Evolutionary conservation across 2,329 filamentous ascomycete species (phyloP).

Genomic region (Drechslera avenae): DNA sequence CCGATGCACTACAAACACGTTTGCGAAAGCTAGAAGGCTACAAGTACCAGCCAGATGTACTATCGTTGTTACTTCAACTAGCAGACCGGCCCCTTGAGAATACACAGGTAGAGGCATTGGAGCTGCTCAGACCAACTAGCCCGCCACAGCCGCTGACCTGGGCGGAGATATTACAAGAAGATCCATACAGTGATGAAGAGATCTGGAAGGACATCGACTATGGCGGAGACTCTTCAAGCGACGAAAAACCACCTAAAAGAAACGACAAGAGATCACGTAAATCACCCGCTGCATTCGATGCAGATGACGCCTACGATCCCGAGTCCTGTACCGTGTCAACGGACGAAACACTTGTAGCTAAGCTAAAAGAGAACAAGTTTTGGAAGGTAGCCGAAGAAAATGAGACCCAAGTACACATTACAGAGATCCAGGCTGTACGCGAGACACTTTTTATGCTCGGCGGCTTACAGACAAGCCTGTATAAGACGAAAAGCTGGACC

Average conservation of each 20-base stretch:
- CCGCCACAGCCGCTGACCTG: constrained; percentile 66
- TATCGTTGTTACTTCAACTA: constrained; percentile 78
- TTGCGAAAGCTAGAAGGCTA: constrained; percentile 63
- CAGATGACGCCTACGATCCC: constrained; percentile 46
- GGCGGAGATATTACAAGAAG: constrained; percentile 78
- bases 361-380: constrained; percentile 54
- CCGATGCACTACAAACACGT: constrained; percentile 67
- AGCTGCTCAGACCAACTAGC: constrained; percentile 57
- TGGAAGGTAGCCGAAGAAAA: constrained; percentile 46
- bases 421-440: constrained; percentile 74
- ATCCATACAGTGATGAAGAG: constrained; percentile 70
- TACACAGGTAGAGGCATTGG: constrained; percentile 68
- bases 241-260: constrained; percentile 53
- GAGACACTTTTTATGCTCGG: constrained; percentile 86
- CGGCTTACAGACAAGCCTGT: constrained; percentile 76
- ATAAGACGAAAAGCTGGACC: constrained; percentile 49
- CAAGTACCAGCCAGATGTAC: constrained; percentile 77
- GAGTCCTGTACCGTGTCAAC: constrained; percentile 39
- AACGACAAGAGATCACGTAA: constrained; percentile 29
- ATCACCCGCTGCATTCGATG: constrained; percentile 44
- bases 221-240: constrained; percentile 67
- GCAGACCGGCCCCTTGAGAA: constrained; percentile 79
- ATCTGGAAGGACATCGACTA: constrained; percentile 76
- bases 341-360: constrained; percentile 38
- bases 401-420: constrained; percentile 51